Percentiles rank a stretch among this genome's conserved stretches.
Conservation (phyloP, 805 yeast genomes). For the Scheffersomyces lignosus region DNA sequence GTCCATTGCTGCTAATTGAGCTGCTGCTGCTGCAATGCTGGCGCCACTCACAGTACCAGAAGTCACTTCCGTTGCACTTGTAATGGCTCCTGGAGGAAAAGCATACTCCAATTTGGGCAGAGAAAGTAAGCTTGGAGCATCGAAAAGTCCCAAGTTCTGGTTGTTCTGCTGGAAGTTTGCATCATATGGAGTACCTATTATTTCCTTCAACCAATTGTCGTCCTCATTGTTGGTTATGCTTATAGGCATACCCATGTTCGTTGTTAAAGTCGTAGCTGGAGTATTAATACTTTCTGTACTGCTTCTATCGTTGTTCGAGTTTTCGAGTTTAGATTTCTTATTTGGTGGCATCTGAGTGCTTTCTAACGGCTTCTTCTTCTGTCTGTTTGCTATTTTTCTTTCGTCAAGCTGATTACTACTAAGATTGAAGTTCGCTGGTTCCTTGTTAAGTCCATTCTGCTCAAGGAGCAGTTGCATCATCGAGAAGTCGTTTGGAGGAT, state of each 20-base stretch:
- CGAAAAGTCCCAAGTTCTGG: constrained; percentile 61
- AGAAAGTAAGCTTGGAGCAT: constrained; percentile 26
- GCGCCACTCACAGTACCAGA: too few relatives aligned
- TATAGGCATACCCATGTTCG: neutral
- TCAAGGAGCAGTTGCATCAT: constrained; percentile 9
- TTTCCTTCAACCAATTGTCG: constrained; percentile 70
- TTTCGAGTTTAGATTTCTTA: constrained; percentile 3
- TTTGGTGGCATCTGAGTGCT: neutral
- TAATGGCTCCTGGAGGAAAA: too few relatives aligned
- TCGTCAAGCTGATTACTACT: neutral
- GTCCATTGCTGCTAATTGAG: constrained; percentile 22
- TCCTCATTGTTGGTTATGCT: constrained; percentile 12
- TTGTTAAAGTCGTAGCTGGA: constrained; percentile 10
- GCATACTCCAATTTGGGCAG: constrained; percentile 9
- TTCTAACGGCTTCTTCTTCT: neutral
- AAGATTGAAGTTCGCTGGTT: neutral
- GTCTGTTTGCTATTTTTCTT: neutral
- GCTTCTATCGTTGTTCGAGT: neutral
- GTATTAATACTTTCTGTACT: neutral
- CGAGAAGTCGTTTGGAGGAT: constrained; percentile 18
- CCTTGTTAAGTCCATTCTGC: constrained; percentile 2
- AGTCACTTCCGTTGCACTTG: too few relatives aligned
- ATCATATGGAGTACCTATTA: constrained; percentile 66
- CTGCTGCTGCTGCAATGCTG: constrained; percentile 19
- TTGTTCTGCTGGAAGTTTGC: constrained; percentile 51